These are phyloP conservation scores for Chlamydomonas reinhardtii DNA, from an alignment of 163 green algal genomes.

Conservation along the genomic window DNA sequence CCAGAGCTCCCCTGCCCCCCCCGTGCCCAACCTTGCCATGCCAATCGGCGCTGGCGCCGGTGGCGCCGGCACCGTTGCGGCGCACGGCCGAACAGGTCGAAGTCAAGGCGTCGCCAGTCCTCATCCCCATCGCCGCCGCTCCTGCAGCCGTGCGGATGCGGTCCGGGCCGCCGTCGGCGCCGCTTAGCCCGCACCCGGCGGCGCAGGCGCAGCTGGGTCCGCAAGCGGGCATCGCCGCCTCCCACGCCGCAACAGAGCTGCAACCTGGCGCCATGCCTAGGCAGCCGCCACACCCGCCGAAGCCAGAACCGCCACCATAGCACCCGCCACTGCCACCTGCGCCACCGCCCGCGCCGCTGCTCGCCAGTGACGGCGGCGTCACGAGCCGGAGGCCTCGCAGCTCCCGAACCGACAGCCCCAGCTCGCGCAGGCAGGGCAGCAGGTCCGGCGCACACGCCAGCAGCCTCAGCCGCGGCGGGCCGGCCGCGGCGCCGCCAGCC, in stretches of 20 bases:
- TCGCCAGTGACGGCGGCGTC: neutral
- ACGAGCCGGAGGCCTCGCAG: neutral
- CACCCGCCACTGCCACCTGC: neutral
- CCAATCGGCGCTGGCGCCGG: too few species aligned
- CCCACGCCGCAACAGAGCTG: neutral
- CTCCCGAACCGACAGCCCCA: neutral
- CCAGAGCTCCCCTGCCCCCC: neutral
- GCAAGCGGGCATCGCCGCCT: neutral
- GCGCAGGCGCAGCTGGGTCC: neutral
- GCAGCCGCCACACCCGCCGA: neutral
- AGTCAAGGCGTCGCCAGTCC: too few species aligned
- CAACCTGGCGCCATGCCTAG: neutral
- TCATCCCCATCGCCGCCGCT: too few species aligned
- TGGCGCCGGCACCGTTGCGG: too few species aligned
- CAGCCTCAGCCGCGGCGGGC: slow-evolving; percentile 4
- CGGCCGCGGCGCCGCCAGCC: neutral
- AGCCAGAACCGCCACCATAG: neutral
- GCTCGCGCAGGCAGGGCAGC: neutral
- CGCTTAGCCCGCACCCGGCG: neutral
- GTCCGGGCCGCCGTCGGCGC: too few species aligned
- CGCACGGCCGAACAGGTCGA: too few species aligned
- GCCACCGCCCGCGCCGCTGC: neutral
- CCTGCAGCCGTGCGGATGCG: too few species aligned
- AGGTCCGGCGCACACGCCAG: slow-evolving; percentile 24
- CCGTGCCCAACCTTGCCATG: too few species aligned